Evolutionary conservation across 2,329 filamentous ascomycete species (phyloP), one percentile per base, ranked within the genome.

Genomic region (Xylariales sp.): DNA sequence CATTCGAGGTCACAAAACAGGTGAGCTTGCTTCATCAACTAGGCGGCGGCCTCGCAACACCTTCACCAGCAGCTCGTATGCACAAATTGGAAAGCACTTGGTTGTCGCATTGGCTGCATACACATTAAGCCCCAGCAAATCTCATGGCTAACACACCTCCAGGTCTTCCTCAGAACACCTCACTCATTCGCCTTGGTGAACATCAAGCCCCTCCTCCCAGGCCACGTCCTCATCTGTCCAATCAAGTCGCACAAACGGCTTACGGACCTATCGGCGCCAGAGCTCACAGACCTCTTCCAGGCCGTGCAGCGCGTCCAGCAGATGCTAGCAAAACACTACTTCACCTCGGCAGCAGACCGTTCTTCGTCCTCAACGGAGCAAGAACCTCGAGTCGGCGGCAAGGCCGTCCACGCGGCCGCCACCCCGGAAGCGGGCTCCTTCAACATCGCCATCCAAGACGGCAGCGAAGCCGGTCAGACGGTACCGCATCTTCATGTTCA

Each of bases 381-480:
- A 43, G 29, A 15, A 28, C 20, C 12, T 16, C 3, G 31, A 34
- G 22, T 18, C 38, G 40, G 5, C 35, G 19, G 35, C 20, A 10
- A 44, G 33, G 28, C 44, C 43, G 7, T 36, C 51, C 5, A 71
- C 78, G 53, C 72, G 73, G 4, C 54, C 20, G 50, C 38, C 10
- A 38, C 11, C 31, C 59, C 64, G 8, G 64, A 74, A 24, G 84
- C 80, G 5, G 80, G 86, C 8, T 86, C 87, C 45, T 84, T 97
- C 66, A 97, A 95, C 59, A 82, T 98, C 37, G 90, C 91, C 0
- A 77, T 98, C n/a, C 93, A 98, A 62, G 93, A 98, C 62, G 93
- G 93, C 15, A 69, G 73, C 22, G 88, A 89, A 45, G 88, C 93
- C 1, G 93, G 93, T 0, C 93, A 98, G 74, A 95, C 88, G 43